phyloP scores from a whole-genome alignment of 2,329 filamentous ascomycete species.

The Stemphylium vesicarium region DNA sequence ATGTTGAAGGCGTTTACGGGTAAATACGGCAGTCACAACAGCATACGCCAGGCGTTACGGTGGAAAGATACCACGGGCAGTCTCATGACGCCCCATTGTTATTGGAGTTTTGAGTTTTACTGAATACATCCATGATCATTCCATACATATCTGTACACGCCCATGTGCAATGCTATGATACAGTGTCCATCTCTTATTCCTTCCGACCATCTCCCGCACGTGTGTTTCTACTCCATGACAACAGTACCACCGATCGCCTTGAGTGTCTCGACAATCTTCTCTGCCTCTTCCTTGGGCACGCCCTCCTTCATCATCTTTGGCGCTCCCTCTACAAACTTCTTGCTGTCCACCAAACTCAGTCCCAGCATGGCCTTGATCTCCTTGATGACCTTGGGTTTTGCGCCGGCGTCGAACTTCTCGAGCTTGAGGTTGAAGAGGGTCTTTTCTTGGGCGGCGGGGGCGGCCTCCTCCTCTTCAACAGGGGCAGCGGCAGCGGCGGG shows the following conservation, averaged over 20 bases:
- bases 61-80: slow-evolving; percentile 40
- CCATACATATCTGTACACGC: slow-evolving; percentile 49
- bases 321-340: slow-evolving; percentile 99
- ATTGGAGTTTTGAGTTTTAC: slow-evolving; percentile 21
- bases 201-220: neutral
- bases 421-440: slow-evolving; percentile 98
- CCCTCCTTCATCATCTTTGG: slow-evolving; percentile 99
- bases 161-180: slow-evolving; percentile 45
- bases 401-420: slow-evolving; percentile 80
- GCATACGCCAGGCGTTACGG: slow-evolving; percentile 37
- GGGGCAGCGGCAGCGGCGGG: slow-evolving; percentile 67
- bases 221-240: slow-evolving; percentile 76
- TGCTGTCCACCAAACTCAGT: slow-evolving; percentile 95
- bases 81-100: slow-evolving; percentile 24
- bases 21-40: neutral
- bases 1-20: slow-evolving; percentile 10
- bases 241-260: slow-evolving; percentile 92
- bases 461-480: slow-evolving; percentile 82
- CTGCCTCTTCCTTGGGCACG: slow-evolving; percentile 96
- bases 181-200: slow-evolving; percentile 25
- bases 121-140: slow-evolving; percentile 41
- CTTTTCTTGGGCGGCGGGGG: slow-evolving; percentile 87
- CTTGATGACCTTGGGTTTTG: slow-evolving; percentile 99
- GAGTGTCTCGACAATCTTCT: slow-evolving; percentile 96
- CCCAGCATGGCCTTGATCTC: slow-evolving; percentile 97